Percentiles rank a stretch among this genome's conserved stretches.
These are phyloP conservation scores for Coniochaeta sp. DNA, from an alignment of 2,329 filamentous ascomycete genomes.

Conservation along the genomic window DNA sequence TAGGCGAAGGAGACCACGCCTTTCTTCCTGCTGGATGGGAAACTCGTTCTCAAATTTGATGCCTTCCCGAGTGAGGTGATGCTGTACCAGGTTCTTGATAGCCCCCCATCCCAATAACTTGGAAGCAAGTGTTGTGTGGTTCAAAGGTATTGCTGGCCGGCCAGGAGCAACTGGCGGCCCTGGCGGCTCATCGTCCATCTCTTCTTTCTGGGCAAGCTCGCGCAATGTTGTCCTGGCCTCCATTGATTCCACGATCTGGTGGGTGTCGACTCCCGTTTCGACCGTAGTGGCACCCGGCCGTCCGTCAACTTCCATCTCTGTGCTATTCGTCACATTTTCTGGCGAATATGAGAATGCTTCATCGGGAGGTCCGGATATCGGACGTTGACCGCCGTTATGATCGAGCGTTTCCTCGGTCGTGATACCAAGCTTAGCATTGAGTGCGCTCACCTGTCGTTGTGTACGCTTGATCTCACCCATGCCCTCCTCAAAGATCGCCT, in stretches of 20 bases:
- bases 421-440: conserved; percentile 7
- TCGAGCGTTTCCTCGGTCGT: conserved; percentile 18
- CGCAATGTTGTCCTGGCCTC: not conserved
- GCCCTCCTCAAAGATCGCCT: conserved; percentile 27
- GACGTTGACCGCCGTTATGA: conserved; percentile 10
- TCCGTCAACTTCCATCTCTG: not conserved
- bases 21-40: conserved; percentile 69
- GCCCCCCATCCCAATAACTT: conserved; percentile 68
- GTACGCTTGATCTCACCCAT: conserved; percentile 30
- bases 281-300: conserved; percentile 3
- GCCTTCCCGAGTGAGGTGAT: conserved; percentile 38
- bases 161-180: conserved; percentile 47
- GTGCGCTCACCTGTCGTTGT: conserved; percentile 13
- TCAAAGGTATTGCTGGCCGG: conserved; percentile 66
- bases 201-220: conserved; percentile 30
- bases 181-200: conserved; percentile 39
- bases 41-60: conserved; percentile 60
- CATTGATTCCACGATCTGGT: conserved; percentile 22
- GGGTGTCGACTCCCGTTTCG: conserved; percentile 22
- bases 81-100: conserved; percentile 56
- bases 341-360: conserved; percentile 20
- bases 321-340: conserved; percentile 11
- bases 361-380: conserved; percentile 13
- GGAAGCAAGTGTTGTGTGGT: conserved; percentile 87
- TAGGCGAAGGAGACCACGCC: conserved; percentile 64